Conservation (phyloP, 2,329 filamentous ascomycete species). For the Nigrograna mackinnonii region DNA sequence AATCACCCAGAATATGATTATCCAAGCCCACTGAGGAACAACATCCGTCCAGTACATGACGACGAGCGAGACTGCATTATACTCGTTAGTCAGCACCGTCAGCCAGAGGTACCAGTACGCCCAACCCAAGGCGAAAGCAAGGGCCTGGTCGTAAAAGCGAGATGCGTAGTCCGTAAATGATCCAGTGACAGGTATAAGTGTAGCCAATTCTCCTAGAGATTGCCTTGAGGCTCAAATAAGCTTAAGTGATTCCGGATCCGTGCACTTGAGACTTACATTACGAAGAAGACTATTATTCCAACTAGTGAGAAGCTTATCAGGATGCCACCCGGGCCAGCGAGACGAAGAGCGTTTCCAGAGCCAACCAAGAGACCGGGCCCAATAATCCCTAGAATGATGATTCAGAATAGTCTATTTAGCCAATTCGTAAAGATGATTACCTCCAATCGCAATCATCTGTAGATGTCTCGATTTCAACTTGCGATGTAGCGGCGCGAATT, state of each 20-base stretch:
- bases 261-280: slow-evolving; percentile 12
- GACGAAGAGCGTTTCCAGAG: slow-evolving; percentile 17
- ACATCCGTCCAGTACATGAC: slow-evolving; percentile 50
- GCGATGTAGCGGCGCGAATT: slow-evolving; percentile 16
- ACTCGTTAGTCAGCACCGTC: slow-evolving; percentile 48
- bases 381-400: slow-evolving; percentile 16
- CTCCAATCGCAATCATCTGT: slow-evolving; percentile 27
- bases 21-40: slow-evolving; percentile 51
- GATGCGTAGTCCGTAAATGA: slow-evolving; percentile 19
- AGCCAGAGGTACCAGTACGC: slow-evolving; percentile 48
- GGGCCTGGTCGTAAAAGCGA: slow-evolving; percentile 15
- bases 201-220: slow-evolving; percentile 19
- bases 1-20: slow-evolving; percentile 50
- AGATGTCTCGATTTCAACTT: slow-evolving; percentile 22
- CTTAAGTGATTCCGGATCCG: too few species aligned
- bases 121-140: slow-evolving; percentile 21
- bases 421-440: slow-evolving; percentile 9
- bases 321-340: slow-evolving; percentile 14
- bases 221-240: too few species aligned
- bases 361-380: slow-evolving; percentile 18
- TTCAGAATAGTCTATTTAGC: too few species aligned
- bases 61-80: slow-evolving; percentile 50
- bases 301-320: slow-evolving; percentile 20
- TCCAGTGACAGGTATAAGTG: slow-evolving; percentile 15
- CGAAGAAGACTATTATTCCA: slow-evolving; percentile 20